A percentile compares a stretch with the other conserved stretches of the same genome.
These are phyloP conservation scores for Wickerhamomyces sydowiorum DNA, from an alignment of 805 yeast genomes.

Conservation along the genomic window DNA sequence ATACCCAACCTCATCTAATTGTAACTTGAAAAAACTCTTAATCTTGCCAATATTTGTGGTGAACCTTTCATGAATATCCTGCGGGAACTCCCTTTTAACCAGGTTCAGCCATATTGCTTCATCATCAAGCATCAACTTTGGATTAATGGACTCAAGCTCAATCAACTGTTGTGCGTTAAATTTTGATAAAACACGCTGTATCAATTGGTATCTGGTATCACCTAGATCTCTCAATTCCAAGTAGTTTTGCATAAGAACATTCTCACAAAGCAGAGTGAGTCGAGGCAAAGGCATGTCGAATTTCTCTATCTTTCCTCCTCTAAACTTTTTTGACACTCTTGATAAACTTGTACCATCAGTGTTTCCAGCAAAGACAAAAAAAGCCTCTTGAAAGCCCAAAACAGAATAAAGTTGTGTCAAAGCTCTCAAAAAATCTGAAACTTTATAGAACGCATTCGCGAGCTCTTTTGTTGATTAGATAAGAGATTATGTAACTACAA, in stretches of 20 bases:
- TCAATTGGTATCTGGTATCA: slow-evolving; percentile 26
- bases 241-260: slow-evolving; percentile 15
- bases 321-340: too few species aligned
- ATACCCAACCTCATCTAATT: slow-evolving; percentile 11
- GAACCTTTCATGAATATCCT: slow-evolving; percentile 25
- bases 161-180: slow-evolving; percentile 26
- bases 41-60: slow-evolving; percentile 18
- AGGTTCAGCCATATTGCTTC: slow-evolving; percentile 30
- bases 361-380: too few species aligned
- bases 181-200: slow-evolving; percentile 23
- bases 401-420: too few species aligned
- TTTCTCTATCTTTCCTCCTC: not conserved
- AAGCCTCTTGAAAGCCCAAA: too few species aligned
- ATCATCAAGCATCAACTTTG: slow-evolving; percentile 30
- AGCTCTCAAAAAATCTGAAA: too few species aligned
- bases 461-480: too few species aligned
- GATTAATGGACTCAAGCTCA: slow-evolving; percentile 26
- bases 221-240: slow-evolving; percentile 21
- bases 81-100: slow-evolving; percentile 28
- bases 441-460: too few species aligned
- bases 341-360: too few species aligned
- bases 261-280: slow-evolving; percentile 19
- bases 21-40: slow-evolving; percentile 13
- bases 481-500: too few species aligned
- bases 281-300: slow-evolving; percentile 6